Conservation (phyloP, 2,329 filamentous ascomycete species). For the Thelonectria olida region DNA sequence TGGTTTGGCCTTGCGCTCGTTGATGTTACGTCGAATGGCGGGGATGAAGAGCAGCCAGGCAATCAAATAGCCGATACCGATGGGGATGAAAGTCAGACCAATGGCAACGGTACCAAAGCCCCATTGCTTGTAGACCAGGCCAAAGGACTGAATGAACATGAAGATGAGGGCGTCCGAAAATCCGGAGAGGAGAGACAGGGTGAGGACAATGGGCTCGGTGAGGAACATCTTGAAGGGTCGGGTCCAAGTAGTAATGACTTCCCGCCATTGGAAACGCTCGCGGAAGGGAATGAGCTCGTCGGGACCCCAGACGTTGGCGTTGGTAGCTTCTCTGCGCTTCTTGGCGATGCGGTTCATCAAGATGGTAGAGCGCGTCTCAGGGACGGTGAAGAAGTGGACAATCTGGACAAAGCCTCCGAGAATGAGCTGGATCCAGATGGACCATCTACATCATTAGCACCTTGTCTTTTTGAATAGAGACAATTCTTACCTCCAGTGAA, state of each 20-base stretch:
- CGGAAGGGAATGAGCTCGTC: slow-evolving; percentile 73
- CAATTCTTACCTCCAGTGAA: slow-evolving; percentile 68
- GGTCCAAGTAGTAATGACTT: slow-evolving; percentile 65
- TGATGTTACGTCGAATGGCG: slow-evolving; percentile 63
- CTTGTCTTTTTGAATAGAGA: neutral
- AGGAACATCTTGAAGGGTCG: slow-evolving; percentile 79
- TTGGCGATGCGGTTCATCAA: slow-evolving; percentile 84
- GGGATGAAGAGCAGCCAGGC: slow-evolving; percentile 69
- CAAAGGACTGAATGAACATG: slow-evolving; percentile 79
- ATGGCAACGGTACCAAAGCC: slow-evolving; percentile 64
- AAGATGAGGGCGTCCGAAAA: slow-evolving; percentile 82
- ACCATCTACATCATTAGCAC: slow-evolving; percentile 54
- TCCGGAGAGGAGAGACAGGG: slow-evolving; percentile 74
- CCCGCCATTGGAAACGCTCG: slow-evolving; percentile 65
- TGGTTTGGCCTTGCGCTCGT: slow-evolving; percentile 59
- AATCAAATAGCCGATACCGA: slow-evolving; percentile 72
- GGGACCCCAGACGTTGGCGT: slow-evolving; percentile 74
- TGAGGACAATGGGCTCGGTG: slow-evolving; percentile 78
- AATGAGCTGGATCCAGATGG: slow-evolving; percentile 87
- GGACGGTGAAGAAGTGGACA: slow-evolving; percentile 74
- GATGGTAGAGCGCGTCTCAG: slow-evolving; percentile 80
- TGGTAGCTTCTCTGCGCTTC: slow-evolving; percentile 69
- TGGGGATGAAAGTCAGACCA: slow-evolving; percentile 71
- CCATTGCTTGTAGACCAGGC: slow-evolving; percentile 75
- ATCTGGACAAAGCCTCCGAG: slow-evolving; percentile 76